Evolutionary conservation across 2,329 filamentous ascomycete genomes (phyloP), one percentile per base, ranked within the genome.

Genomic region (Xylariaceae sp.): DNA sequence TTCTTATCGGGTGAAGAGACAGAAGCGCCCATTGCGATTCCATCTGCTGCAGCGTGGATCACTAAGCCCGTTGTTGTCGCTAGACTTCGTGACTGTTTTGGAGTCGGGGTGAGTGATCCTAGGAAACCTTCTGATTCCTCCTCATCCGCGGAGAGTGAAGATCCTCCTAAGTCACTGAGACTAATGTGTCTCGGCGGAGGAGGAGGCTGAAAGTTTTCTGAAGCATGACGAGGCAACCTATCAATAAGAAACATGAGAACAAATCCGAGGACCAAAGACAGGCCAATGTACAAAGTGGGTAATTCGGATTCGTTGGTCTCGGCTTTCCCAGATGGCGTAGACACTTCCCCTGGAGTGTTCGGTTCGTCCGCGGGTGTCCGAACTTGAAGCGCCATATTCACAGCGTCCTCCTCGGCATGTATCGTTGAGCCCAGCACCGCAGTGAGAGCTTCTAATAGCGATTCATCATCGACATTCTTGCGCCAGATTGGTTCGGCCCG

Each of bases 201-300:
- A 30, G 82, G 79, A 16, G 82, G 76, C 64, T 86, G 85, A 30
- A 89, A 75, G 33, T 81, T 79, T 16, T 89, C 81, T 1, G 82
- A 81, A 5, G 86, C 84, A 68, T 92, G 88, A 33, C 85, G 84
- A 6, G 92, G 91, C 7, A 96, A 74, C 45, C 90, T 86, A 73
- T 99, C 93, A 67, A 99, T 88, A 18, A 99, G 82, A 69, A 96
- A 97, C 94, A 99, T 99, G 60, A 97, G 81, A 52, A 96, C 85
- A 72, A 97, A 99, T 10, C 94, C 94, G 13, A 90, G 77, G 50
- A 96, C 85, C 45, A 99, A 78, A 2, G 92, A 91, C 48, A 97
- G 80, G 4, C 94, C 94, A 53, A 99, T 89, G 73, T 90, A 94
- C 60, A 87, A 85, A 0, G 82, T 79, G 71, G 92, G 82, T 77